A percentile compares a stretch with the other conserved stretches of the same genome.
Conservation (phyloP, 495 filamentous ascomycete genomes). For the Rostrohypoxylon terebratum region DNA sequence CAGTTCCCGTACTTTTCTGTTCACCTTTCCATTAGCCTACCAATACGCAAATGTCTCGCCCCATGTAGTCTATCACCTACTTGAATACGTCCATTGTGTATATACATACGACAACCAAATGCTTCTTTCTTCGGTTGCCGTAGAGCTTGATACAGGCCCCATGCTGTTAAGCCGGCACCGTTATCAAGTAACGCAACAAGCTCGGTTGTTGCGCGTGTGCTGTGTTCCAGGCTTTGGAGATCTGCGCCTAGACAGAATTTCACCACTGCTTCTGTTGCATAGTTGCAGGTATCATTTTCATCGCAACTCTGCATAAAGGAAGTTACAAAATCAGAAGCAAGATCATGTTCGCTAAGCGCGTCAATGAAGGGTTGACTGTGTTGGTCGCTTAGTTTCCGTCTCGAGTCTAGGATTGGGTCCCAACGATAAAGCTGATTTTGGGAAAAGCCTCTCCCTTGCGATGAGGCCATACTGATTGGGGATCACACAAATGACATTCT, state of each 20-base stretch:
- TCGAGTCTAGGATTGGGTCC: slow-evolving; percentile 16
- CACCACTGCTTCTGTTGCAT: slow-evolving; percentile 10
- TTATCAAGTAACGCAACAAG: slow-evolving; percentile 11
- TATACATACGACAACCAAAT: not conserved
- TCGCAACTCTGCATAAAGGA: slow-evolving; percentile 16
- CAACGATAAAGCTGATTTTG: slow-evolving; percentile 12
- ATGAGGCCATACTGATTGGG: slow-evolving; percentile 5
- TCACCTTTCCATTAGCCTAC: not conserved
- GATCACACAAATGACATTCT: not conserved
- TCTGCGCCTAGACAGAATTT: slow-evolving; percentile 9
- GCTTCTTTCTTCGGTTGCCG: not conserved
- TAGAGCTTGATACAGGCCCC: slow-evolving; percentile 4
- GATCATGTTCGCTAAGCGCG: not conserved
- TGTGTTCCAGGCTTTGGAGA: not conserved
- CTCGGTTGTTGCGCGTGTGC: not conserved
- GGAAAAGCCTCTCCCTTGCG: not conserved
- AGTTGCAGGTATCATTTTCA: slow-evolving; percentile 6
- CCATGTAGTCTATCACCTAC: not conserved
- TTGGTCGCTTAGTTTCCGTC: not conserved
- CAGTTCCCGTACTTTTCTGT: not conserved
- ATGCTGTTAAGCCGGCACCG: slow-evolving; percentile 6
- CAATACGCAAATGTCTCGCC: too few species aligned
- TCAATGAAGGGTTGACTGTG: slow-evolving; percentile 3
- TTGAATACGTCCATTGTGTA: not conserved
- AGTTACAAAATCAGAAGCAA: not conserved